Evolutionary conservation across 176 grass and related monocot species (phyloP), one percentile per base, ranked within the genome.

Genomic region (Areca catechu): DNA sequence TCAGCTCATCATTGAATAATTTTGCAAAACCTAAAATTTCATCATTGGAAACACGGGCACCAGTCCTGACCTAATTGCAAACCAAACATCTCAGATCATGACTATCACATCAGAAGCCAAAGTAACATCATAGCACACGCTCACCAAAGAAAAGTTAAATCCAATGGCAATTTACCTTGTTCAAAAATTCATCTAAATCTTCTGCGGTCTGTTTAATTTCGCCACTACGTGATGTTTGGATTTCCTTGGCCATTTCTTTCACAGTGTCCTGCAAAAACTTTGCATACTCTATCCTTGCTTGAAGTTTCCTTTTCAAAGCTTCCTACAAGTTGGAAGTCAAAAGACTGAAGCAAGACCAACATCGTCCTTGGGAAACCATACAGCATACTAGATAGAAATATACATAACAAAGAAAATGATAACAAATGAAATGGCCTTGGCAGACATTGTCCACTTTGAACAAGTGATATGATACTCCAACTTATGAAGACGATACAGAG

Each of bases 11-110:
- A 70, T 97, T 97, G 65, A 97, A 97, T 24, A 97, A 71, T 66
- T 97, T 91, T 77, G 92, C 92, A 72, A 97, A 97, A 62, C 54
- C 85, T 74, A 97, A 75, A 63, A 97, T 91, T 88, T 97, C 92
- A 71, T 88, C 80, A 82, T 97, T 97, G 24, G 83, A 68, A 77
- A 82, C 92, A 82, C 63, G 49, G 22, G 77, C 92, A 75, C 92
- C 92, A 76, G 79, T 97, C 61, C 92, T 86, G 69, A 91, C 83
- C 92, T 97, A 79, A 52, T 77, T 71, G 57, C 29, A 57, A 74
- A 75, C 61, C 57, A 50, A 82, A 53, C 10, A 71, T 63, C 71
- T 80, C 15, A 68, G 62, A 80, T n/a, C 49, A 22, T 74, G 15
- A 73, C 51, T 49, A 73, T 51, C 77, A 61, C 65, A 72, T 37